Conservation (phyloP, 208 protist genomes). For the Leishmania tropica region DNA sequence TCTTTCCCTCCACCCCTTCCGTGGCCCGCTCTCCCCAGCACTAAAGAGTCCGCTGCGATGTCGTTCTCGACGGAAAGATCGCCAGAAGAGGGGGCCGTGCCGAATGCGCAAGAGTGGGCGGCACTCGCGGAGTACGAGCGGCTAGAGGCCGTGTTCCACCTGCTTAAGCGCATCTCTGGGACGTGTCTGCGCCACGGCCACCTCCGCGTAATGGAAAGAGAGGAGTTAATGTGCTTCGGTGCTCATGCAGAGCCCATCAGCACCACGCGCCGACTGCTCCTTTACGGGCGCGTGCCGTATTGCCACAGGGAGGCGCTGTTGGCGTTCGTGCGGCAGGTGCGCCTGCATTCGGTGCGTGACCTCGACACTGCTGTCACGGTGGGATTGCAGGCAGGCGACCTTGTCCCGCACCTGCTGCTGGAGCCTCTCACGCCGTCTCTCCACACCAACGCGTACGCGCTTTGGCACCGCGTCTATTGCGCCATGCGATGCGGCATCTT, state of each 20-base stretch:
- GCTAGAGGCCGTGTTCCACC: conserved; percentile 48
- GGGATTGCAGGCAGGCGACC: conserved; percentile 56
- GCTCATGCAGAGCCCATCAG: neutral
- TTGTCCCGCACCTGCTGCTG: conserved; percentile 61
- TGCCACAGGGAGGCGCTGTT: conserved; percentile 66
- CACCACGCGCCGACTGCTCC: conserved; percentile 38
- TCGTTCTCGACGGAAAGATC: conserved; percentile 1
- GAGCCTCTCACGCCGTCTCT: conserved; percentile 55
- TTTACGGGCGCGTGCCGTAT: conserved; percentile 72
- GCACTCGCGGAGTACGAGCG: conserved; percentile 77
- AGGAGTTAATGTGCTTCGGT: conserved; percentile 32
- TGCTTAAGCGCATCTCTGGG: conserved; percentile 47
- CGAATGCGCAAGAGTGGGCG: conserved; percentile 47
- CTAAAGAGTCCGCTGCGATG: neutral
- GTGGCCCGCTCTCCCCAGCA: neutral
- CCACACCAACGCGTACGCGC: conserved; percentile 46
- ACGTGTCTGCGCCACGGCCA: conserved; percentile 57
- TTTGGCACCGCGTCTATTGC: conserved; percentile 63
- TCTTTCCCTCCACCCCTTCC: neutral
- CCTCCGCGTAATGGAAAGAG: conserved; percentile 53
- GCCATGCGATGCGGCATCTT: conserved; percentile 82
- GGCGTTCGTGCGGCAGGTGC: conserved; percentile 64
- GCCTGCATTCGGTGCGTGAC: conserved; percentile 68
- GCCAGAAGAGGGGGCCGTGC: neutral
- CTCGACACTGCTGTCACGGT: conserved; percentile 61